Evolutionary conservation across 805 yeast genomes (phyloP).

Genomic region (Candida boidinii): DNA sequence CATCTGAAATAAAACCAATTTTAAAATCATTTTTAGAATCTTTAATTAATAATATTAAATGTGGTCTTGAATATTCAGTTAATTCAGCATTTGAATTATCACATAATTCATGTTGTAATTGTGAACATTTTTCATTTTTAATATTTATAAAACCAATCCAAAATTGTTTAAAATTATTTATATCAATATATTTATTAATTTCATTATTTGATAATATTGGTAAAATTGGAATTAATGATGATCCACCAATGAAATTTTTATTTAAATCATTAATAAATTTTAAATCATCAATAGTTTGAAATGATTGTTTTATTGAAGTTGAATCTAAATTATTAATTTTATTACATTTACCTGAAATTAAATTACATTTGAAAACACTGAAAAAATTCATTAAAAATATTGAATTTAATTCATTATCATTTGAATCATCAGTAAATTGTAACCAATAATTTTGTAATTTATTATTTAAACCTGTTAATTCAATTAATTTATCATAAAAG

Average conservation of each 20-base stretch:
- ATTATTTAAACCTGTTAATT: not conserved
- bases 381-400: not conserved
- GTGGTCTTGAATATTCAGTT: no score
- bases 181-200: no score
- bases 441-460: not conserved
- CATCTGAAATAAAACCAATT: no score
- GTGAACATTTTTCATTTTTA: no score
- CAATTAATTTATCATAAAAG: not conserved
- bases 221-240: not conserved
- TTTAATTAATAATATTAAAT: not conserved
- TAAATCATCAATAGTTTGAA: not conserved
- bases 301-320: not conserved
- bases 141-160: slow-evolving; percentile 1
- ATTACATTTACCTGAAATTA: not conserved
- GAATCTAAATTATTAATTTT: not conserved
- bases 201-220: not conserved
- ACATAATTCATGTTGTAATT: no score
- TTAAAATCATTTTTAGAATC: not conserved
- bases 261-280: not conserved
- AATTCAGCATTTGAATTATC: no score
- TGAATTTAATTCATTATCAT: not conserved
- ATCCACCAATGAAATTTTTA: not conserved
- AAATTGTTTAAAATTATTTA: not conserved
- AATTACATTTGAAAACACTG: slow-evolving; percentile 1
- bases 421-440: not conserved